Percentiles rank a stretch among this genome's conserved stretches.
Evolutionary conservation across 2,329 filamentous ascomycete species (phyloP).

Genomic region (Torrubiellomyces zombiae): DNA sequence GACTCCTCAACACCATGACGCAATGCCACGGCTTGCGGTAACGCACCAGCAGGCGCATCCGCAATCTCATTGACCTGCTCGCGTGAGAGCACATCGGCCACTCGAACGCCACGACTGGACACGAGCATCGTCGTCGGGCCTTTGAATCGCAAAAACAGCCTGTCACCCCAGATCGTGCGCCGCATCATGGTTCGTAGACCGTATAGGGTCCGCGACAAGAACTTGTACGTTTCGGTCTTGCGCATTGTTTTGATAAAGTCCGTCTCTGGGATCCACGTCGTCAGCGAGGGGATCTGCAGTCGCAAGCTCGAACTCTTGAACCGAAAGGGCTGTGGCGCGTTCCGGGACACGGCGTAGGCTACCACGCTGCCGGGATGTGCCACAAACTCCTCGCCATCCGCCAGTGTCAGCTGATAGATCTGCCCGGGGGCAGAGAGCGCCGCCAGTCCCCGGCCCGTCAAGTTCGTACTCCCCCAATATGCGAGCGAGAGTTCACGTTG

Average conservation of each 20-base stretch:
- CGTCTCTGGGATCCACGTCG: constrained; percentile 49
- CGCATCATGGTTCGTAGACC: constrained; percentile 59
- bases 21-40: constrained; percentile 44
- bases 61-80: constrained; percentile 84
- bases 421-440: constrained; percentile 77
- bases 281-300: constrained; percentile 58
- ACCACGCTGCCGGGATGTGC: constrained; percentile 84
- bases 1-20: too few relatives aligned
- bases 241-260: constrained; percentile 60
- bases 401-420: constrained; percentile 70
- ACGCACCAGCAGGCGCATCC: constrained; percentile 56
- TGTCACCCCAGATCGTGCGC: constrained; percentile 81
- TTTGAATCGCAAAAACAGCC: constrained; percentile 78
- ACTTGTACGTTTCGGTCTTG: constrained; percentile 56
- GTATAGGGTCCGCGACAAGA: constrained; percentile 46
- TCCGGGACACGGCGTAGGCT: constrained; percentile 65
- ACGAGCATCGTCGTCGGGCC: constrained; percentile 76
- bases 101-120: constrained; percentile 66
- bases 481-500: constrained; percentile 60
- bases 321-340: constrained; percentile 67
- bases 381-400: constrained; percentile 74
- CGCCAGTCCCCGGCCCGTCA: constrained; percentile 76
- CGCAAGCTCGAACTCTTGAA: constrained; percentile 62
- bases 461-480: constrained; percentile 79
- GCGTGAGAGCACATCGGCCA: constrained; percentile 61